Conservation (phyloP, 2,329 filamentous ascomycete genomes). For the Helotiales sp. region DNA sequence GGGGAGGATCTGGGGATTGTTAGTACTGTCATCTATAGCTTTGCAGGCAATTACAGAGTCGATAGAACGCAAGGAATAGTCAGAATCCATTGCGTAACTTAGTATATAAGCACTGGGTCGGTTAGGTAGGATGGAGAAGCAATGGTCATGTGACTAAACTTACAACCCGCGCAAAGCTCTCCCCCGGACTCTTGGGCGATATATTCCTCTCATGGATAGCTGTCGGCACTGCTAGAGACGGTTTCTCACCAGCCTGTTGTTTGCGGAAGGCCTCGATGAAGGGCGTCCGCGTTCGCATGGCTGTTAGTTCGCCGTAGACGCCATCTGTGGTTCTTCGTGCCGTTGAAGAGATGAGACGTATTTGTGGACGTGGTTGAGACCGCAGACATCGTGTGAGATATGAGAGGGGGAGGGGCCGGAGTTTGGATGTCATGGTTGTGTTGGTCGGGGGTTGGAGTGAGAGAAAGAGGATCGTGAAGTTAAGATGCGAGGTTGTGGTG, state of each 20-base stretch:
- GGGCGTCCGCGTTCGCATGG: constrained; percentile 66
- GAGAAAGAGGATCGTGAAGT: background rate
- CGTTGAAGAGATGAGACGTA: constrained; percentile 32
- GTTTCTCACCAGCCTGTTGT: constrained; percentile 46
- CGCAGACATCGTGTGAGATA: background rate
- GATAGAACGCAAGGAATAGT: too few species aligned
- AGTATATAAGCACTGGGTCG: too few species aligned
- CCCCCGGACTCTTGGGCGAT: constrained; percentile 67
- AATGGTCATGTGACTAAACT: constrained; percentile 43
- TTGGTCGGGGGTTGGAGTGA: background rate
- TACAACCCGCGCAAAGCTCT: constrained; percentile 69
- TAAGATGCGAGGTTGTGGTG: background rate
- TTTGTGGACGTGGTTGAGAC: background rate
- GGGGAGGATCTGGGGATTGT: constrained; percentile 57
- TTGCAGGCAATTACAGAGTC: too few species aligned
- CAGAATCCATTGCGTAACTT: too few species aligned
- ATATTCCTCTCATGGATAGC: constrained; percentile 53
- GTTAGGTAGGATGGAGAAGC: too few species aligned
- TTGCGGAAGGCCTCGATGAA: constrained; percentile 69
- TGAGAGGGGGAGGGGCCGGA: constrained; percentile 6
- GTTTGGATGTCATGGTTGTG: constrained; percentile 23
- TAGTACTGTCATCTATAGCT: too few species aligned
- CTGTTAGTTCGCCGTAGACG: constrained; percentile 63
- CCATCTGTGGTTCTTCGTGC: constrained; percentile 50
- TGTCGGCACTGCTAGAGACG: constrained; percentile 24